Evolutionary conservation across 805 yeast species (phyloP).

Genomic region (Yarrowia osloensis): DNA sequence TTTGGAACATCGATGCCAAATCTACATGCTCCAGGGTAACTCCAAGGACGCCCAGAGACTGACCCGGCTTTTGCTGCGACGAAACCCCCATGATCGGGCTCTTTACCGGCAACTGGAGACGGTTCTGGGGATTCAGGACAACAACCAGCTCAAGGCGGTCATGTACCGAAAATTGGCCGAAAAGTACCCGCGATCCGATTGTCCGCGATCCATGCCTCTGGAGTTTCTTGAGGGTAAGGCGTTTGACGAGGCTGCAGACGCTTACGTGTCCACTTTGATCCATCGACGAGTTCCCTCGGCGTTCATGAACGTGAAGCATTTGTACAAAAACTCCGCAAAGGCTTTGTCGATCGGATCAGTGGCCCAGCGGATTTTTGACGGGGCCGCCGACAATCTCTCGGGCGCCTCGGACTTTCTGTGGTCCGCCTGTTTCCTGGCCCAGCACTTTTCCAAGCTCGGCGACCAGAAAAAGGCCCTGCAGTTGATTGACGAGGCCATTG

Average conservation of each 20-base stretch:
- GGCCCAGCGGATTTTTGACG: slow-evolving; percentile 52
- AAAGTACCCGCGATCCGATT: slow-evolving; percentile 82
- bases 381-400: slow-evolving; percentile 28
- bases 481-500: slow-evolving; percentile 61
- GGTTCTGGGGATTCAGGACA: slow-evolving; percentile 58
- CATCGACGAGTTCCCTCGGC: slow-evolving; percentile 86
- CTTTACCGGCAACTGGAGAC: slow-evolving; percentile 71
- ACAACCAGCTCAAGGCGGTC: slow-evolving; percentile 49
- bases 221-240: slow-evolving; percentile 49
- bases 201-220: slow-evolving; percentile 76
- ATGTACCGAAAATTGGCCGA: slow-evolving; percentile 65
- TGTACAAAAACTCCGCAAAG: slow-evolving; percentile 55
- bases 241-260: slow-evolving; percentile 51
- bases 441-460: slow-evolving; percentile 64
- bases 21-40: slow-evolving; percentile 58
- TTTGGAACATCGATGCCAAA: slow-evolving; percentile 66
- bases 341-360: slow-evolving; percentile 52
- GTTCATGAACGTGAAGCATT: slow-evolving; percentile 80
- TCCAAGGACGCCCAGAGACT: slow-evolving; percentile 64
- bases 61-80: slow-evolving; percentile 68
- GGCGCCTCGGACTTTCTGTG: slow-evolving; percentile 48
- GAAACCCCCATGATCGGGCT: slow-evolving; percentile 77
- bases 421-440: slow-evolving; percentile 77
- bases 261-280: slow-evolving; percentile 64
- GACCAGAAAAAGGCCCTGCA: slow-evolving; percentile 57